These are phyloP conservation scores for Gossypium trilobum DNA, from an alignment of 441 rosid genomes.

Conservation along the genomic window DNA sequence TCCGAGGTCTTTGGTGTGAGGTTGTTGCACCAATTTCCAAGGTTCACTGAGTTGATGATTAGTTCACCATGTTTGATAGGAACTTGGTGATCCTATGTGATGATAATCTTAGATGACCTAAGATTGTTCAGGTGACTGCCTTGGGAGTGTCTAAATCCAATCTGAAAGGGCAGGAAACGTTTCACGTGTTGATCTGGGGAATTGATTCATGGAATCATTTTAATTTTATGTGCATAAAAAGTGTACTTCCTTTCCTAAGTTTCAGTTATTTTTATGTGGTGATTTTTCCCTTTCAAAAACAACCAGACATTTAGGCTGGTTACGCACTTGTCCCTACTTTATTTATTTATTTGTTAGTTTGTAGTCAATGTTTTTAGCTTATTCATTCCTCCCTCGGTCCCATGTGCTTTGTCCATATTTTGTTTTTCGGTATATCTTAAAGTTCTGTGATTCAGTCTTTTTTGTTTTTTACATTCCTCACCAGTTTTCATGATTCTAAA, in stretches of 20 bases:
- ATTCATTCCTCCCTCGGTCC: neutral
- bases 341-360: neutral
- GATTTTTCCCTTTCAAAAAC: neutral
- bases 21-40: neutral
- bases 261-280: neutral
- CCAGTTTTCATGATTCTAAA: neutral
- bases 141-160: neutral
- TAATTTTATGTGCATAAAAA: neutral
- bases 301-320: neutral
- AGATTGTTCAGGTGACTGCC: slow-evolving; percentile 1
- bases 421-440: neutral
- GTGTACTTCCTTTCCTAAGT: neutral
- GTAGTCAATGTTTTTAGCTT: neutral
- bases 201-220: neutral
- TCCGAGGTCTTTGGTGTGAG: slow-evolving; percentile 4
- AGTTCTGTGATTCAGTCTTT: neutral
- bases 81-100: neutral
- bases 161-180: neutral
- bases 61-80: neutral
- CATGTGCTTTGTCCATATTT: neutral
- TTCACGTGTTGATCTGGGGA: neutral
- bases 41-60: neutral
- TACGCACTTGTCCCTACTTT: neutral
- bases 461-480: neutral
- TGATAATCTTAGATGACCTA: neutral